Evolutionary conservation across 306 rosid species (phyloP).

Genomic region (Acacia melanoxylon): DNA sequence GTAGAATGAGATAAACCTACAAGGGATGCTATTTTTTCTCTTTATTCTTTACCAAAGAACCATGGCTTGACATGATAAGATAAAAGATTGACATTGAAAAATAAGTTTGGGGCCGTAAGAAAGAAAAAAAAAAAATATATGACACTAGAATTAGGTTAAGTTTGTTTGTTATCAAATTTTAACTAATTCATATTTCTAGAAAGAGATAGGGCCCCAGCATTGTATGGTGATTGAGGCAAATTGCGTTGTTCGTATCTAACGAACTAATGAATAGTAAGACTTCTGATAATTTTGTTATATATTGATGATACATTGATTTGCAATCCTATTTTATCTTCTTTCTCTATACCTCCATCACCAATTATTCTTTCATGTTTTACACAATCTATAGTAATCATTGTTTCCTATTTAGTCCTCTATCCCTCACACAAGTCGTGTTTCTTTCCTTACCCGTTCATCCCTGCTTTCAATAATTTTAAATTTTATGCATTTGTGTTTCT

Average conservation of each 20-base stretch:
- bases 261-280: not conserved
- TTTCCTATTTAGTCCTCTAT: not conserved
- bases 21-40: not conserved
- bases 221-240: not conserved
- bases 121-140: not conserved
- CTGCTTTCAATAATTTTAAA: not conserved
- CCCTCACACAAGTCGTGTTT: not conserved
- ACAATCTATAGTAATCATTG: not conserved
- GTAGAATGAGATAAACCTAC: not conserved
- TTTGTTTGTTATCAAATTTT: not conserved
- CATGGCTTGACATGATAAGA: not conserved
- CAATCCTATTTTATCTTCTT: not conserved
- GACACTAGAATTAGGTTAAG: not conserved
- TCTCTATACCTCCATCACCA: not conserved
- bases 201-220: not conserved
- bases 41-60: not conserved
- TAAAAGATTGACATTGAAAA: not conserved
- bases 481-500: not conserved
- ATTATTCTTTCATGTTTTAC: not conserved
- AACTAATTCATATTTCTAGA: not conserved
- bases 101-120: not conserved
- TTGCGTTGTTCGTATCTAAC: not conserved
- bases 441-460: not conserved
- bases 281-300: not conserved
- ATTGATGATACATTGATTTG: not conserved